Evolutionary conservation across 768 basidiomycete genomes (phyloP), one percentile per base, ranked within the genome.

Genomic region (Cyclocybe cylindracea): DNA sequence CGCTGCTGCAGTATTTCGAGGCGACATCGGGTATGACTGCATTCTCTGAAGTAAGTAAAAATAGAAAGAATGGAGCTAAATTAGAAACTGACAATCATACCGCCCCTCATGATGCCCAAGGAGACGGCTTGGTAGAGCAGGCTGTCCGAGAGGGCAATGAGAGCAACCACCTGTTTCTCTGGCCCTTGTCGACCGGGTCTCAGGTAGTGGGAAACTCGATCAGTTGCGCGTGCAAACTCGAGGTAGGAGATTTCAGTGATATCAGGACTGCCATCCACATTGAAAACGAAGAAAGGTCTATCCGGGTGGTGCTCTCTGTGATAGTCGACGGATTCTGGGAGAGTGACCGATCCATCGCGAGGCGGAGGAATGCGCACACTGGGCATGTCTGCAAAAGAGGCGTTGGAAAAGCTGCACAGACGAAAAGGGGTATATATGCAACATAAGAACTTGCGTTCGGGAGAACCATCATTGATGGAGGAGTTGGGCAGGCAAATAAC

Each of bases 141-240:
- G 3, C 60, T 47, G 42, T 70, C 64, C 0, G 70, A 60, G 10
- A 68, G 63, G 2, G 69, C 69, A 7, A 78, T 60, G 10, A 79
- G 52, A 0, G 69, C 74, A 2, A 78, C 51, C 4, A 76, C 66
- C 14, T 62, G 57, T 7, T 66, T 51, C 38, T 7, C 70, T 60
- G 19, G 39, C 34, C 7, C 70, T 60, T 10, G 49, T 48, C 59
- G 50, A 9, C 51, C 51, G 0, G 76, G 76, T 11, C 72, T 62
- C 6, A 79, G 34, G 32, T 61, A 51, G 50, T 74, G 73, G 0
- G 78, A 76, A 16, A 72, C 61, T 6, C 78, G 69, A 43, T 79
- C 73, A 29, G 66, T 67, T 11, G 78, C 79, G 10, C 71, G 70
- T 13, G 69, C 70, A 58, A 80, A 80, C 46, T 80, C 76, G 3